A percentile compares a stretch with the other conserved stretches of the same genome.
Evolutionary conservation across 345 rosid genomes (phyloP).

Genomic region (Salix purpurea): DNA sequence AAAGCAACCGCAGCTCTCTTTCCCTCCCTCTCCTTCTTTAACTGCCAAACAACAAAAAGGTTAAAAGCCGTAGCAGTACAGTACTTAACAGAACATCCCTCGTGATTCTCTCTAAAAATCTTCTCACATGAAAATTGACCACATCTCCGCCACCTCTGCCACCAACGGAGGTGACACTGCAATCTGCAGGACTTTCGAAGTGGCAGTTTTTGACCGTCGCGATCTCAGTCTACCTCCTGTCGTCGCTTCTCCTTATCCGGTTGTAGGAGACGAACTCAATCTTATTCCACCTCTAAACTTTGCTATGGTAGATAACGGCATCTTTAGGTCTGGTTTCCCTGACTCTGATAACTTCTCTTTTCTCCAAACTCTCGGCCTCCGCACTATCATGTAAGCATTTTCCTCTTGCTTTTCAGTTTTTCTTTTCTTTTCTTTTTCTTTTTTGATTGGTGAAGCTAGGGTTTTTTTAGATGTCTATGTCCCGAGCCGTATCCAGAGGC

Average conservation of each 20-base stretch:
- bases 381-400: slow-evolving; percentile 78
- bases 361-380: slow-evolving; percentile 77
- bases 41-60: slow-evolving; percentile 8
- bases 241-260: slow-evolving; percentile 20
- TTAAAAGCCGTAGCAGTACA: not conserved
- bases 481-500: slow-evolving; percentile 87
- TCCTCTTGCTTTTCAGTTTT: not conserved
- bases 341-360: slow-evolving; percentile 84
- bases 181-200: slow-evolving; percentile 43
- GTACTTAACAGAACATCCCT: slow-evolving; percentile 10
- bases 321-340: slow-evolving; percentile 96
- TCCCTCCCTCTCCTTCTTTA: not conserved
- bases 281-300: slow-evolving; percentile 84
- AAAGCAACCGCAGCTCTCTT: not conserved
- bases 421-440: not conserved
- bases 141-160: not conserved
- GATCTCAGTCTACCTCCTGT: slow-evolving; percentile 22
- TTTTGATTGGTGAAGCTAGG: slow-evolving; percentile 7
- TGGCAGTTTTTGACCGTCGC: slow-evolving; percentile 47
- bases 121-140: slow-evolving; percentile 18
- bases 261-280: slow-evolving; percentile 39
- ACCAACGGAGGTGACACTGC: not conserved
- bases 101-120: slow-evolving; percentile 11
- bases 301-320: slow-evolving; percentile 87
- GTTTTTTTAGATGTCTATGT: slow-evolving; percentile 60